A percentile compares a stretch with the other conserved stretches of the same genome.
phyloP scores from a whole-genome alignment of 2,329 filamentous ascomycete genomes.

The Tolypocladium endophyticum region DNA sequence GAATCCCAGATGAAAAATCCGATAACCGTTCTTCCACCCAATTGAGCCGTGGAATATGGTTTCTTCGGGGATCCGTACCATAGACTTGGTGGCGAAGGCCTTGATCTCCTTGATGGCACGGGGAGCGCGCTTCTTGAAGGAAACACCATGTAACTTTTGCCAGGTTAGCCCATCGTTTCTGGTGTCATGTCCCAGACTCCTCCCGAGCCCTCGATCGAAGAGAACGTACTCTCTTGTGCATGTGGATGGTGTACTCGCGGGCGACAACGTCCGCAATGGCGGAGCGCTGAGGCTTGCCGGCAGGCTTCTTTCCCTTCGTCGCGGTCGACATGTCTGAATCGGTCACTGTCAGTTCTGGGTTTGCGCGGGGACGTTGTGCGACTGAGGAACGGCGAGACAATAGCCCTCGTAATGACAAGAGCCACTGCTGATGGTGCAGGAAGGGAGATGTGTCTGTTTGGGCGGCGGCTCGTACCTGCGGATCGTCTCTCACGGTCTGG shows the following conservation, averaged over 20 bases:
- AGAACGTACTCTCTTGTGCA: conserved; percentile 76
- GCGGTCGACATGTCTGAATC: conserved; percentile 30
- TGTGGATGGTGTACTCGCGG: conserved; percentile 99
- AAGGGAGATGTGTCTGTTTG: conserved; percentile 8
- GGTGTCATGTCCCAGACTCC: not conserved
- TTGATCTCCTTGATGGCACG: conserved; percentile 99
- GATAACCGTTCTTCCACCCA: not conserved
- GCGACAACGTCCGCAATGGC: conserved; percentile 98
- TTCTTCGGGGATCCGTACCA: conserved; percentile 56
- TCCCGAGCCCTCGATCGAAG: conserved; percentile 6
- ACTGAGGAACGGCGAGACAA: not conserved
- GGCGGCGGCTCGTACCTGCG: conserved; percentile 27
- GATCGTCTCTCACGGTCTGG: conserved; percentile 28
- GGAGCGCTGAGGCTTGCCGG: conserved; percentile 54
- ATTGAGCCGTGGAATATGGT: not conserved
- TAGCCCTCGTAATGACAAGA: not conserved
- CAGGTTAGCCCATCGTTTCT: conserved; percentile 8
- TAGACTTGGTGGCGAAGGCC: conserved; percentile 81
- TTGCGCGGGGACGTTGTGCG: conserved; percentile 5
- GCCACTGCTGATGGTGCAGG: conserved; percentile 3
- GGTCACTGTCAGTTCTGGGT: conserved; percentile 15
- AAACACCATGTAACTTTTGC: conserved; percentile 80
- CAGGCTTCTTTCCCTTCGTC: conserved; percentile 24
- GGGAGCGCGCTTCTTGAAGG: conserved; percentile 99
- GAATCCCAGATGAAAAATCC: not conserved